Evolutionary conservation across 805 yeast genomes (phyloP).

Genomic region (Candida sithepensis): DNA sequence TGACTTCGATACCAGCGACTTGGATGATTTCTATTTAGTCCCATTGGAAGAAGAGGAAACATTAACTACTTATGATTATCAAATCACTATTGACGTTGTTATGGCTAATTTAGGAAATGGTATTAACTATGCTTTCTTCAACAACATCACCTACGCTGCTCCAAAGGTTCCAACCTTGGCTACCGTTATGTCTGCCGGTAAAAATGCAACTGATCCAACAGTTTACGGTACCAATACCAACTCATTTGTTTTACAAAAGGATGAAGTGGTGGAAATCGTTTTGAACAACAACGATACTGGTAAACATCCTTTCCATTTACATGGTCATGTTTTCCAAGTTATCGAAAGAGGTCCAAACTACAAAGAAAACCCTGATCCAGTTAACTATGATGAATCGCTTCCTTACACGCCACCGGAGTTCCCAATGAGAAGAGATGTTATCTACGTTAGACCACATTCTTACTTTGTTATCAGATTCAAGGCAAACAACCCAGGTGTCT

Average conservation of each 20-base stretch:
- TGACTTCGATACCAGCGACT: slow-evolving; percentile 40
- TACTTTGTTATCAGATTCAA: slow-evolving; percentile 81
- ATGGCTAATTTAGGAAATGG: slow-evolving; percentile 89
- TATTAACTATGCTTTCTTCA: slow-evolving; percentile 94
- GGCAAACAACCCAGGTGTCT: slow-evolving; percentile 95
- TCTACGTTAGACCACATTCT: slow-evolving; percentile 78
- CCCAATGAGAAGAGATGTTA: slow-evolving; percentile 84
- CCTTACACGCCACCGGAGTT: slow-evolving; percentile 57
- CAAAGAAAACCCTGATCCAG: slow-evolving; percentile 51
- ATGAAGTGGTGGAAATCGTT: slow-evolving; percentile 72
- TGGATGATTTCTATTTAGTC: slow-evolving; percentile 75
- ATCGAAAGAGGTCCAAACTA: slow-evolving; percentile 65
- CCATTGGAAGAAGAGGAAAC: slow-evolving; percentile 58
- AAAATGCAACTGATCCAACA: slow-evolving; percentile 45
- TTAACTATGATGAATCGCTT: slow-evolving; percentile 51
- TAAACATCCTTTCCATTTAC: slow-evolving; percentile 95
- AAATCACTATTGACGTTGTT: slow-evolving; percentile 63
- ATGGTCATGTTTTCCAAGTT: slow-evolving; percentile 89
- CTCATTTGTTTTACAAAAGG: slow-evolving; percentile 63
- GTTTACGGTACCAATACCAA: slow-evolving; percentile 82
- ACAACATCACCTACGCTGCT: slow-evolving; percentile 69
- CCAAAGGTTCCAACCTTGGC: slow-evolving; percentile 86
- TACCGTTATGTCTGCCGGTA: slow-evolving; percentile 74
- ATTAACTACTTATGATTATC: slow-evolving; percentile 64
- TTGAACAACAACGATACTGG: slow-evolving; percentile 88